These are phyloP conservation scores for Trichoderma sp. DNA, from an alignment of 2,329 filamentous ascomycete species.

Conservation along the genomic window DNA sequence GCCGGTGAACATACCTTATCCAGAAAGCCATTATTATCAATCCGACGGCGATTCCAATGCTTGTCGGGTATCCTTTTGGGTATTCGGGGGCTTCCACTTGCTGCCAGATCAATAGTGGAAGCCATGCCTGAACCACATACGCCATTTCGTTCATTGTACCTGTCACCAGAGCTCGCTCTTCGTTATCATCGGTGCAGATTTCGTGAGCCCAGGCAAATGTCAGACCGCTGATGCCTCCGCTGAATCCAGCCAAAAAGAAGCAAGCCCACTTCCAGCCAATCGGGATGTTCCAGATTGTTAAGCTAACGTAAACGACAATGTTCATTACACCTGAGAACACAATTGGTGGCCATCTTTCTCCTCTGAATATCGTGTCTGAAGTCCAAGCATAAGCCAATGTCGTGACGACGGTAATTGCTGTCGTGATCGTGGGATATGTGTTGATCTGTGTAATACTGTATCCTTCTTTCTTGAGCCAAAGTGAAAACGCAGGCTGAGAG, in stretches of 20 bases:
- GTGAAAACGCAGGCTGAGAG: slow-evolving; percentile 57
- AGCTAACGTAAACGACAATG: slow-evolving; percentile 43
- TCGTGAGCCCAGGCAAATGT: slow-evolving; percentile 54
- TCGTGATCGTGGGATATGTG: slow-evolving; percentile 60
- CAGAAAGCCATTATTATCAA: slow-evolving; percentile 54
- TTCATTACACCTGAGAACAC: slow-evolving; percentile 54
- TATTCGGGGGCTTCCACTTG: slow-evolving; percentile 63
- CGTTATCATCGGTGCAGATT: slow-evolving; percentile 55
- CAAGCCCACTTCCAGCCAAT: slow-evolving; percentile 64
- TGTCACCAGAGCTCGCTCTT: slow-evolving; percentile 67
- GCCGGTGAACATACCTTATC: slow-evolving; percentile 49
- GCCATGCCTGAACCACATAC: slow-evolving; percentile 69
- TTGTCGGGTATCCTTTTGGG: slow-evolving; percentile 61
- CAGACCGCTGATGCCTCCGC: slow-evolving; percentile 48
- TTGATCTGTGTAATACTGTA: slow-evolving; percentile 49
- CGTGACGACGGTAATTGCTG: slow-evolving; percentile 55
- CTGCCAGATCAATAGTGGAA: slow-evolving; percentile 67
- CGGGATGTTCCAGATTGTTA: slow-evolving; percentile 50
- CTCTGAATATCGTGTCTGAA: slow-evolving; percentile 61
- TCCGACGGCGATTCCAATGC: slow-evolving; percentile 49
- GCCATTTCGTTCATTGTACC: slow-evolving; percentile 70
- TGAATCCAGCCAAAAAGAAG: slow-evolving; percentile 58
- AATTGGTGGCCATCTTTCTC: slow-evolving; percentile 65
- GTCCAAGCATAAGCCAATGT: slow-evolving; percentile 67
- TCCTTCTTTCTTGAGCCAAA: slow-evolving; percentile 50